Evolutionary conservation across 2,329 filamentous ascomycete genomes (phyloP), one percentile per base, ranked within the genome.

Genomic region (Claviceps sp.): DNA sequence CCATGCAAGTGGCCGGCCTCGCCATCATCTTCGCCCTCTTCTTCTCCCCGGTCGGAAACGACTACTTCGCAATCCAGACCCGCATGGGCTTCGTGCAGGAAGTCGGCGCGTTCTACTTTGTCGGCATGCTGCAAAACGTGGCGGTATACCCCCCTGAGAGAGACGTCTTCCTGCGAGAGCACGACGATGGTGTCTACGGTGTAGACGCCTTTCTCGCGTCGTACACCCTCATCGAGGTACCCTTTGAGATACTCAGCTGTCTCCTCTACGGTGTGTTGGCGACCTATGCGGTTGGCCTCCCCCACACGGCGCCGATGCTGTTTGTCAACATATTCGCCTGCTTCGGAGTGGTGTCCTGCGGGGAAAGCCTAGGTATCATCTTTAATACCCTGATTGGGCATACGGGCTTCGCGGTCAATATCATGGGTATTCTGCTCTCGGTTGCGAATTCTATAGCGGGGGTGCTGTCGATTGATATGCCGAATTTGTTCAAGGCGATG

Each of bases 41-140:
- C 71, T 89, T 88, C 61, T 78, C 85, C 0, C 86, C 86, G 0
- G 64, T 89, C 3, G 76, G 81, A 57, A 75, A 81, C 60, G 76
- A 88, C 63, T 88, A 85, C 67, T 78, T 74, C 50, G 79, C 79
- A 1, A 75, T 90, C 0, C 86, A 89, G 63, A 87, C 82, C 49
- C 77, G 85, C 1, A 76, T 89, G 58, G 86, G 86, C 0, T 85
- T 88, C 57, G 70, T 89, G 1, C 82, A 89, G 56, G 79, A 89
- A 61, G 74, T 89, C 34, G 78, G 81, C 1, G 81, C 84, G 0
- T 78, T 87, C 38, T 85, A 86, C 65, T 86, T 86, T 58, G 78
- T 87, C 2, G 85, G 85, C 30, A 88, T 89, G 84, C 73, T 89
- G 13, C 84, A 89, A 63, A 89, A 89, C 60, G 82, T 89, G 4